Evolutionary conservation across 371 early-diverging fungal species (phyloP).

Genomic region (Mitosporidium daphniae): DNA sequence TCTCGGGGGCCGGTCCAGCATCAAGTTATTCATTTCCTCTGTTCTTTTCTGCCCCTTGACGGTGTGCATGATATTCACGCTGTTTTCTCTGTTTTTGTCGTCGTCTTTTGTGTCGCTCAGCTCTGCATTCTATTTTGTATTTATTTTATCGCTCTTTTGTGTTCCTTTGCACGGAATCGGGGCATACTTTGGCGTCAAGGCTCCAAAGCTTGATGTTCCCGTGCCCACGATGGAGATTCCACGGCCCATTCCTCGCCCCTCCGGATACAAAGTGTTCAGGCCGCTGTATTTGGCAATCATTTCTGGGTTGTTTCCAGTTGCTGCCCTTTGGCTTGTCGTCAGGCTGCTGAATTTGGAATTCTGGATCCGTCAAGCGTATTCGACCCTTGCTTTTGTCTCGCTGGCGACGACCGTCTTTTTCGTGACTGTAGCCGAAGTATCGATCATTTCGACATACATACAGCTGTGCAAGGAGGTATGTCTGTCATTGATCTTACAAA

Average conservation of each 20-base stretch:
- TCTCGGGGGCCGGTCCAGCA: conserved; percentile 60
- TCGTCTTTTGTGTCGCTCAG: conserved; percentile 68
- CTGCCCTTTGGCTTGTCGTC: conserved; percentile 1
- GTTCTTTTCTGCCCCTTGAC: neutral
- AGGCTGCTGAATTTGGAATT: conserved; percentile 35
- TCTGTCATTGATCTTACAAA: neutral
- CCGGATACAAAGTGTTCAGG: neutral
- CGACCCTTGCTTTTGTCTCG: conserved; percentile 16
- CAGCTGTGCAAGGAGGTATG: conserved; percentile 37
- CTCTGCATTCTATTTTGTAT: conserved; percentile 38
- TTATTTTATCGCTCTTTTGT: conserved; percentile 47
- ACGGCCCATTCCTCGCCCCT: conserved; percentile 41
- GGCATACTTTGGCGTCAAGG: conserved; percentile 57
- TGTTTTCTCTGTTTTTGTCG: conserved; percentile 12
- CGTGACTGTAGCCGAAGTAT: conserved; percentile 35
- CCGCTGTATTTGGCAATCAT: neutral
- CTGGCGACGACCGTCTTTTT: conserved; percentile 31
- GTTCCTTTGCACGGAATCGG: conserved; percentile 51
- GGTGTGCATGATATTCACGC: neutral
- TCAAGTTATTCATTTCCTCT: conserved; percentile 9
- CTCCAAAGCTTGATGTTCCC: conserved; percentile 32
- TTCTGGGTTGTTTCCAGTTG: neutral
- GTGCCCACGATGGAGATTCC: conserved; percentile 62
- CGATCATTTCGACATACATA: conserved; percentile 56
- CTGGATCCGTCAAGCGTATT: conserved; percentile 3